Base-by-base conservation (phyloP, 305 asterid species). In the Fraxinus platypoda region DNA sequence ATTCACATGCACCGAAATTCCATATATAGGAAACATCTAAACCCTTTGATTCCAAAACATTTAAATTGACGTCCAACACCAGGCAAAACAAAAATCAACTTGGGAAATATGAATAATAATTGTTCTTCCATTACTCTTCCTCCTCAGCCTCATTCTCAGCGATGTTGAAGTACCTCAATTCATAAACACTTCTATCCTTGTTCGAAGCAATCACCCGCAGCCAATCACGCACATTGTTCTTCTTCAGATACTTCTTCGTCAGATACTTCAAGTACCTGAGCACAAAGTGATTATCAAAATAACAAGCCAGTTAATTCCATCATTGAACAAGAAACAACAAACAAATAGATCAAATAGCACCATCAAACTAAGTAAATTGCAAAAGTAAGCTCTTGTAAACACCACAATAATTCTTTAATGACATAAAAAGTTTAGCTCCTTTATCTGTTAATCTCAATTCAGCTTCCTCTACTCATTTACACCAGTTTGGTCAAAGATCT, bases 101-200 rank as follows among this genome's bases (percentile, higher is more conserved):
- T 13, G 17, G 15, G 54, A 25, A 62, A 62, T 25, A 11, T 1
- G 34, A 59, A 33, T 7, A 66, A 9, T 64, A 52, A 12, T 7
- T 11, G 23, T 34, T 15, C 21, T 2, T 21, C 15, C 43, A 78
- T 83, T 83, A 94, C 35, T 94, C 97, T 87, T 94, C 97, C 26
- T 93, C 98, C 78, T 95, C 98, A 1, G 89, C 98, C 80, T 93
- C 98, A 79, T 92, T 92, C 85, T 95, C 98, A 4, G 98, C 98
- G 84, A 95, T 95, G 95, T 95, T 95, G 91, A 95, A 95, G 91
- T 95, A 95, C 78, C 97, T 91, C 78, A 95, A 83, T 83, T 95
- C 98, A 85, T 95, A 95, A 38, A 93, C 90, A 71, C 64, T 93
- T 26, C 90, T 79, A 28, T 92, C 94, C 79, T 90, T 89, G 92